Evolutionary conservation across 352 stramenopile species (phyloP).

Genomic region (Globisporangium parvum): DNA sequence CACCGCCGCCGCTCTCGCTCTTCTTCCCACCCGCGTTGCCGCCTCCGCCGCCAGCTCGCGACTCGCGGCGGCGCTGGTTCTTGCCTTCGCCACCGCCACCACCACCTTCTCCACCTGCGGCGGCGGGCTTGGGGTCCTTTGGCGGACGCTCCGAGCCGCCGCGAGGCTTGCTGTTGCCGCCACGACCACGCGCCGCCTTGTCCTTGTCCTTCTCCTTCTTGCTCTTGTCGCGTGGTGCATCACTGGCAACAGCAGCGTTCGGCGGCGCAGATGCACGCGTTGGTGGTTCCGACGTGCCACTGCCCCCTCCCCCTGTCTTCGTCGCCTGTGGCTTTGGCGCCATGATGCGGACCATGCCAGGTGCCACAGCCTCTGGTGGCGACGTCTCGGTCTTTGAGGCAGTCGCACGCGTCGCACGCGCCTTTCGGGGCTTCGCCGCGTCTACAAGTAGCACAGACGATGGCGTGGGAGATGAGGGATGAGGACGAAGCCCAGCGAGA

Average conservation of each 20-base stretch:
- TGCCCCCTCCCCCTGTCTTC: neutral
- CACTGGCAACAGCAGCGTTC: neutral
- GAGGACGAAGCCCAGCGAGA: too few species aligned
- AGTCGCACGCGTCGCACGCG: constrained; percentile 17
- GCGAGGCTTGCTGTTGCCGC: constrained; percentile 19
- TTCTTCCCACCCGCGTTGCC: constrained; percentile 21
- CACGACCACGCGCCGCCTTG: constrained; percentile 7
- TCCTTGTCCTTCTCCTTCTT: constrained; percentile 10
- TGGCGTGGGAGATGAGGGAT: neutral
- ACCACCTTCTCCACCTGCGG: constrained; percentile 13
- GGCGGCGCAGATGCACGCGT: neutral
- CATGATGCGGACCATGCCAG: constrained; percentile 56
- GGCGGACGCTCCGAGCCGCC: constrained; percentile 1
- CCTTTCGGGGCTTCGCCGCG: constrained; percentile 38
- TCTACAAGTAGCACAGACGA: constrained; percentile 14
- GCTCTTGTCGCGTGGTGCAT: constrained; percentile 14
- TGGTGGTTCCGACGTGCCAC: constrained; percentile 1
- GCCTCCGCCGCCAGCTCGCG: neutral
- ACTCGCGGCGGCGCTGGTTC: constrained; percentile 22
- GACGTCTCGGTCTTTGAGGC: constrained; percentile 27
- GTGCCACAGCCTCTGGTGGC: constrained; percentile 19
- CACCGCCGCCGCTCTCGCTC: constrained; percentile 11
- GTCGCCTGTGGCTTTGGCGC: constrained; percentile 19
- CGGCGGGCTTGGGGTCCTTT: constrained; percentile 30
- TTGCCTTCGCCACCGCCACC: constrained; percentile 20